Evolutionary conservation across 2,329 filamentous ascomycete genomes (phyloP), one percentile per base, ranked within the genome.

Genomic region (Arthrobotrys megalospora): DNA sequence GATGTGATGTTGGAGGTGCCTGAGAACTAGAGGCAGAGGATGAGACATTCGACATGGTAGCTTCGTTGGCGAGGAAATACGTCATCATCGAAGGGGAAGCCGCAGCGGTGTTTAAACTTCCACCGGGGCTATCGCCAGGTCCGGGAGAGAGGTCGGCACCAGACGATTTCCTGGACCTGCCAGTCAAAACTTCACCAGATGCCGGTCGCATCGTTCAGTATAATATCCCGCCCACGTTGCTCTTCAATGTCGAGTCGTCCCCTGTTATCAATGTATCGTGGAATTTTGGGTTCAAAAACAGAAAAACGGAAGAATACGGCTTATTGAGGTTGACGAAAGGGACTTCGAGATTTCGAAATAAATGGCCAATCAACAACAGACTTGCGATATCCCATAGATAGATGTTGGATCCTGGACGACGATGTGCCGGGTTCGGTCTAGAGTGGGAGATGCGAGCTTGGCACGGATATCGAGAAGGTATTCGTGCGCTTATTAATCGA

Each of bases 11-110:
- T 16, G 41, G 41, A 8, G 47, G 41, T 24, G 82, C 76, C 71
- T 70, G 63, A 80, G 52, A 83, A 79, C 75, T 82, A 80, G 36
- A 79, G 21, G 79, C 45, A 55, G 52, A 83, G 82, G 63, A 85
- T 81, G 53, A 85, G 84, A 10, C 76, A 32, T 70, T 72, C 19
- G 66, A 72, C 76, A 88, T 83, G 10, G 85, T 83, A 53, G 86
- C 85, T 82, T 88, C 88, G 80, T 88, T 86, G 80, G 86, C 85
- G 62, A 89, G 82, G 79, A 87, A 85, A 80, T 87, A 88, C 66
- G 86, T 87, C 86, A 88, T 88, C 58, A 87, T 86, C 66, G 85
- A 85, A 79, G 81, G 83, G 53, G 83, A 81, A 67, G 81, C 82
- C 48, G 72, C 72, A 43, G 72, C 79, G 7, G 76, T 69, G 43